These are phyloP conservation scores for Vishniacozyma victoriae DNA, from an alignment of 768 basidiomycete genomes.

Conservation along the genomic window DNA sequence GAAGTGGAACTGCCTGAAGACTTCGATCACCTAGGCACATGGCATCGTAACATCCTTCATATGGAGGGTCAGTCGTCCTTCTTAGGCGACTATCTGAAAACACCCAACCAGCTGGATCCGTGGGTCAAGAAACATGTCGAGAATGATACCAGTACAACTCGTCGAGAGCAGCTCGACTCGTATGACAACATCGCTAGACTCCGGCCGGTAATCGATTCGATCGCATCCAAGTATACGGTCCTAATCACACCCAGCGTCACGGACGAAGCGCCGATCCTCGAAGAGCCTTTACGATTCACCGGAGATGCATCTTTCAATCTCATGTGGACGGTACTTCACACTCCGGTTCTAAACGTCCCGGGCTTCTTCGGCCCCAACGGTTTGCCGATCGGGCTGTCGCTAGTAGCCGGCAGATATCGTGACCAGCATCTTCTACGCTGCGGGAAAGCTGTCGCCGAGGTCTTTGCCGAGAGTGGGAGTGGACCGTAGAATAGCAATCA, in stretches of 20 bases:
- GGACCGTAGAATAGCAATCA: too few relatives aligned
- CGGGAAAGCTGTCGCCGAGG: too few relatives aligned
- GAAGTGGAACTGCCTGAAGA: conserved; percentile 8
- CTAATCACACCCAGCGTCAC: conserved; percentile 16
- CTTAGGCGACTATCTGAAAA: conserved; percentile 7
- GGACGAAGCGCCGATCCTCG: conserved; percentile 9
- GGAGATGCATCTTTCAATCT: conserved; percentile 16
- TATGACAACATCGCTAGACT: conserved; percentile 12
- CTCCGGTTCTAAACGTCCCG: conserved; percentile 12
- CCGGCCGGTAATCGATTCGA: conserved; percentile 12
- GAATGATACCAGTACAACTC: conserved; percentile 10
- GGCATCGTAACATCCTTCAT: conserved; percentile 15
- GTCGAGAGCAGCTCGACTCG: conserved; percentile 10
- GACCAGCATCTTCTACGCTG: conserved; percentile 11
- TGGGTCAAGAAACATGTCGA: conserved; percentile 12
- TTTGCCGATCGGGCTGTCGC: conserved; percentile 13
- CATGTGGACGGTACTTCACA: conserved; percentile 16
- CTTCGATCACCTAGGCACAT: conserved; percentile 6
- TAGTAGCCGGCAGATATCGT: conserved; percentile 8
- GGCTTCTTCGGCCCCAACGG: conserved; percentile 13
- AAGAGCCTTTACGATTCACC: conserved; percentile 14
- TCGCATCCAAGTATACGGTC: conserved; percentile 10
- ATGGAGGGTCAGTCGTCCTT: conserved; percentile 16
- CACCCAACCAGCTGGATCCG: conserved; percentile 9
- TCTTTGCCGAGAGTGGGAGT: too few relatives aligned